Evolutionary conservation across 2,329 filamentous ascomycete genomes (phyloP).

Genomic region (Cladobotryum mycophilum): DNA sequence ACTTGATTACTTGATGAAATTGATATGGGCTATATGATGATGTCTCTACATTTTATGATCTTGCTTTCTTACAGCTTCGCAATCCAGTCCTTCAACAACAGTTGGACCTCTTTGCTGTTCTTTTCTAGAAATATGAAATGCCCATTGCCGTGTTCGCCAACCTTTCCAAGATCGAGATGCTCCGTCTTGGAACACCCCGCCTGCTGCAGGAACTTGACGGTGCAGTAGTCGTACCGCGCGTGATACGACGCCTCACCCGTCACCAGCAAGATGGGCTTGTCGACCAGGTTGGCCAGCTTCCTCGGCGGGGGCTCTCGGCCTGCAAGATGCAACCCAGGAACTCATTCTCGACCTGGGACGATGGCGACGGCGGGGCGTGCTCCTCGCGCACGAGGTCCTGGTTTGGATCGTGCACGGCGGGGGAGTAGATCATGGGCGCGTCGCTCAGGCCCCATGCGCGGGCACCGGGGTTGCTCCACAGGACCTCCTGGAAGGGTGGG

Average conservation of each 20-base stretch:
- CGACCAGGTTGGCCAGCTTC: conserved; percentile 8
- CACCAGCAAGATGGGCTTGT: conserved; percentile 16
- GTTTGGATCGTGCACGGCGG: not conserved
- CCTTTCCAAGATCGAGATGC: conserved; percentile 31
- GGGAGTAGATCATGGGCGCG: not conserved
- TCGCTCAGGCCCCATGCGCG: conserved; percentile 37
- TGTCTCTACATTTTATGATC: too few species aligned
- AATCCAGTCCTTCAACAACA: conserved; percentile 19
- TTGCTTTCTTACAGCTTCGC: not conserved
- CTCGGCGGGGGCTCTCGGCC: not conserved
- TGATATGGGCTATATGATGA: not conserved
- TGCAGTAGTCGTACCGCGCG: conserved; percentile 38
- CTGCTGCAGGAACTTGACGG: conserved; percentile 35
- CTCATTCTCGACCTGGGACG: too few species aligned
- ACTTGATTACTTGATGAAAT: not conserved
- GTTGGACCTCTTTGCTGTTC: conserved; percentile 36
- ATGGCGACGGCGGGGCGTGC: not conserved
- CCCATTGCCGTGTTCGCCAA: conserved; percentile 38
- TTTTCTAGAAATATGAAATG: conserved; percentile 45
- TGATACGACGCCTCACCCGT: conserved; percentile 40
- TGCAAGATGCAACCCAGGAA: not conserved
- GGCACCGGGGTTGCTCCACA: conserved; percentile 28
- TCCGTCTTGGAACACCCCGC: conserved; percentile 31
- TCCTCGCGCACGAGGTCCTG: not conserved
- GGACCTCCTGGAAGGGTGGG: conserved; percentile 39